Evolutionary conservation across 495 filamentous ascomycete species (phyloP).

Genomic region (Copromyces sp.): DNA sequence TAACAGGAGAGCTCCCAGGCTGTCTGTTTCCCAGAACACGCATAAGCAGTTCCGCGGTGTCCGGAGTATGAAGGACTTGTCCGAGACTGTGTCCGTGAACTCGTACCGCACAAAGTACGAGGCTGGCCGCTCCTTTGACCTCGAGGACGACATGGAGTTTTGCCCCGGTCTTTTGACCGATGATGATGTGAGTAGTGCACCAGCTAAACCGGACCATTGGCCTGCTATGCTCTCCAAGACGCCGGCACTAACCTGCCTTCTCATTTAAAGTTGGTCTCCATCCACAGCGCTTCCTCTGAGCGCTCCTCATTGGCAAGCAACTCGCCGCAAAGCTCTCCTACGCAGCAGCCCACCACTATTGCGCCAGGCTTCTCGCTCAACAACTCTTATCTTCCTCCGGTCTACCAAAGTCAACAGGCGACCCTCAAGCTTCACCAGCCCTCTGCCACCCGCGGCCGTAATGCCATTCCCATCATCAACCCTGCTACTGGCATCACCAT

Average conservation of each 20-base stretch:
- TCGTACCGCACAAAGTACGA: slow-evolving; percentile 81
- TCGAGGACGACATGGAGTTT: slow-evolving; percentile 96
- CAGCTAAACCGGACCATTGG: background rate
- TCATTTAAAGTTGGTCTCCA: slow-evolving; percentile 56
- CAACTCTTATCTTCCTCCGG: slow-evolving; percentile 58
- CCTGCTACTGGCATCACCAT: slow-evolving; percentile 80
- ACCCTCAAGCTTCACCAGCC: slow-evolving; percentile 78
- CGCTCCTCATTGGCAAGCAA: slow-evolving; percentile 89
- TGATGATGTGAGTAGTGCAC: slow-evolving; percentile 69
- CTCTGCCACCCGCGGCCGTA: slow-evolving; percentile 74
- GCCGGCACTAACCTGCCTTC: slow-evolving; percentile 12
- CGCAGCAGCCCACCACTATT: slow-evolving; percentile 55
- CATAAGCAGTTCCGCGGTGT: slow-evolving; percentile 78
- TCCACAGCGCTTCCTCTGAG: slow-evolving; percentile 85
- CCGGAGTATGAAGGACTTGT: slow-evolving; percentile 80
- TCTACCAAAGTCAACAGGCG: slow-evolving; percentile 39
- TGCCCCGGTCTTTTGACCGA: slow-evolving; percentile 90
- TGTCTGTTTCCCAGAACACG: slow-evolving; percentile 66
- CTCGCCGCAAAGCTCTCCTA: slow-evolving; percentile 84
- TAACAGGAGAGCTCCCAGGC: slow-evolving; percentile 76
- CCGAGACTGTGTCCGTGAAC: slow-evolving; percentile 60
- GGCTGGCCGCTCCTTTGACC: slow-evolving; percentile 86
- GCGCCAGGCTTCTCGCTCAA: slow-evolving; percentile 72
- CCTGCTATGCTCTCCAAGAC: background rate
- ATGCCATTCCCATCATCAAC: slow-evolving; percentile 98